A percentile compares a stretch with the other conserved stretches of the same genome.
Conservation (phyloP, 208 protist species). For the Trypanosoma mega region DNA sequence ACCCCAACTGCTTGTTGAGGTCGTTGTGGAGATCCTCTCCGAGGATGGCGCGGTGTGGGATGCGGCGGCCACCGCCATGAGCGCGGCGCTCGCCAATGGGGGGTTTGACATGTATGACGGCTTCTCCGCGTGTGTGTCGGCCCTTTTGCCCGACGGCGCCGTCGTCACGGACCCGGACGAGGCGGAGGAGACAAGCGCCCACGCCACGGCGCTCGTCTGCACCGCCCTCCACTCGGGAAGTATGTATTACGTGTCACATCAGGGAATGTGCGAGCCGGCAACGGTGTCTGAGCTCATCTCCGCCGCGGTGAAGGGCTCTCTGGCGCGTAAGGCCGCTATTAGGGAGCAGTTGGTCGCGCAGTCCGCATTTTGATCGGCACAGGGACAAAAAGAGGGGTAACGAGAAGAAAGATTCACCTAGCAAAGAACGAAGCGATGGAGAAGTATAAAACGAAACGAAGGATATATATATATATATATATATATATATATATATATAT, state of each 20-base stretch:
- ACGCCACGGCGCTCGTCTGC: constrained; percentile 48
- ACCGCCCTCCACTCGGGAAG: constrained; percentile 42
- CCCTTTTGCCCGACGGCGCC: constrained; percentile 48
- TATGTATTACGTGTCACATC: constrained; percentile 58
- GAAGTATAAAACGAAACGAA: too few species aligned
- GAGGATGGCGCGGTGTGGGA: constrained; percentile 76
- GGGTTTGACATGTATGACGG: constrained; percentile 71
- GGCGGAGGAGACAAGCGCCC: constrained; percentile 40
- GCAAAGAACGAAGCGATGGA: too few species aligned
- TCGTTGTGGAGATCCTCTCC: constrained; percentile 66
- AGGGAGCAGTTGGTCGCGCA: constrained; percentile 43
- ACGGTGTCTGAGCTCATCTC: constrained; percentile 55
- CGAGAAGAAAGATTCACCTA: too few species aligned
- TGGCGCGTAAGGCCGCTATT: constrained; percentile 42
- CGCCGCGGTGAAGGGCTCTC: constrained; percentile 41
- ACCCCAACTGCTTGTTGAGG: constrained; percentile 76
- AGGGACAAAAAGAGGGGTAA: background rate
- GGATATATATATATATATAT: background rate
- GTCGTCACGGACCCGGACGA: constrained; percentile 54
- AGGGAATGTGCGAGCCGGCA: constrained; percentile 54
- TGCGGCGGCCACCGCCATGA: constrained; percentile 61
- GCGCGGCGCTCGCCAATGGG: constrained; percentile 57
- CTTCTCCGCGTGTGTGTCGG: constrained; percentile 68
- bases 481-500: constrained; percentile 10
- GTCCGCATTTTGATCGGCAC: background rate